phyloP scores from a whole-genome alignment of 495 filamentous ascomycete species.

The Parathielavia hyrcaniae region DNA sequence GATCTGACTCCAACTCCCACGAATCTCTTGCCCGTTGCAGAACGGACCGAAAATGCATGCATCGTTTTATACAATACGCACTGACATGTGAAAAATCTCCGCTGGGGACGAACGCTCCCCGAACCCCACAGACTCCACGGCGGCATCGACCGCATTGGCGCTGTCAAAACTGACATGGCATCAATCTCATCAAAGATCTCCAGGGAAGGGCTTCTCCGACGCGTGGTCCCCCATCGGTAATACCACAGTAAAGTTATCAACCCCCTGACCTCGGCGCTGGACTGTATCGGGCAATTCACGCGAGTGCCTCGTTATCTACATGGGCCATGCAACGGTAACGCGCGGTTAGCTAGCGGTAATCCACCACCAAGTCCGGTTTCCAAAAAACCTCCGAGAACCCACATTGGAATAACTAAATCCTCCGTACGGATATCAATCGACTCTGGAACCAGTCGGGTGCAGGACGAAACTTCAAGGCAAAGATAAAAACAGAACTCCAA shows the following conservation, averaged over 20 bases:
- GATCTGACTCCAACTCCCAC: neutral
- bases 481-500: too few relatives aligned
- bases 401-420: too few relatives aligned
- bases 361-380: too few relatives aligned
- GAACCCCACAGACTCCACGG: neutral
- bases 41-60: neutral
- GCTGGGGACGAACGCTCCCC: neutral
- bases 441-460: too few relatives aligned
- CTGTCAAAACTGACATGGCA: constrained; percentile 1
- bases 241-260: too few relatives aligned
- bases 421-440: too few relatives aligned
- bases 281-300: constrained; percentile 3
- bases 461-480: too few relatives aligned
- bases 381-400: too few relatives aligned
- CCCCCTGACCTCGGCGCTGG: neutral
- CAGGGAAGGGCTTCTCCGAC: neutral
- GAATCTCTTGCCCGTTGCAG: neutral
- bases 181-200: neutral
- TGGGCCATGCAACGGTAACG: neutral
- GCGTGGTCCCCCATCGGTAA: neutral
- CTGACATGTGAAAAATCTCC: neutral
- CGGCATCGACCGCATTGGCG: constrained; percentile 1
- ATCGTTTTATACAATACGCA: neutral
- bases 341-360: neutral
- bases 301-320: constrained; percentile 4